A percentile compares a stretch with the other conserved stretches of the same genome.
Evolutionary conservation across 2,329 filamentous ascomycete genomes (phyloP).

Genomic region (Alternaria metachromatica): DNA sequence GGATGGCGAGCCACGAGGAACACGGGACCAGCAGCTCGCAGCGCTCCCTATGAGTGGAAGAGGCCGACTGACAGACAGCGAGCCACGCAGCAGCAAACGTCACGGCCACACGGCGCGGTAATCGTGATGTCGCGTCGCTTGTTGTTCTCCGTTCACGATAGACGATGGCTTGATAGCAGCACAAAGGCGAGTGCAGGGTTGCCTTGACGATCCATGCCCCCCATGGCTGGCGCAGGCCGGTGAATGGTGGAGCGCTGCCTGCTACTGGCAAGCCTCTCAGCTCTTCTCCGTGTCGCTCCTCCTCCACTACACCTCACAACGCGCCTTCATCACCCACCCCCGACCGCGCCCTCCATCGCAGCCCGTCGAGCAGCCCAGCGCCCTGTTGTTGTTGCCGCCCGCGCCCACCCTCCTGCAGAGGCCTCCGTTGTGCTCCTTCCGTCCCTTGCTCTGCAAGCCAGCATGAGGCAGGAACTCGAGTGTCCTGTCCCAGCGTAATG

Average conservation of each 20-base stretch:
- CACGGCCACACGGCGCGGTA: background rate
- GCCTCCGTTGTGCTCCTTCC: constrained; percentile 5
- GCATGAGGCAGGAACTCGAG: constrained; percentile 49
- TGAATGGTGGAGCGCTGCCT: constrained; percentile 26
- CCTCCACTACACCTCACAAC: constrained; percentile 16
- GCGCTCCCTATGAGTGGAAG: background rate
- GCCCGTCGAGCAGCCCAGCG: constrained; percentile 25
- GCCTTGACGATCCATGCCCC: constrained; percentile 21
- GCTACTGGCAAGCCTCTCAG: constrained; percentile 24
- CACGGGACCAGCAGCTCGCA: constrained; percentile 1
- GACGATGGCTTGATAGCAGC: background rate
- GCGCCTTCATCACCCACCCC: constrained; percentile 17
- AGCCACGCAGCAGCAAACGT: constrained; percentile 3
- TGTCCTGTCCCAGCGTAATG: constrained; percentile 49
- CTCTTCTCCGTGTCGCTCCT: constrained; percentile 23
- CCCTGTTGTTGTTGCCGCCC: constrained; percentile 26
- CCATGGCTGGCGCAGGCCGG: constrained; percentile 17
- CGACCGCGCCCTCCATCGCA: constrained; percentile 13
- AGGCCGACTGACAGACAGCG: background rate
- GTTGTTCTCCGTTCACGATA: background rate
- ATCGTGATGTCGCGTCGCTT: background rate
- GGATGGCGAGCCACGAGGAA: background rate
- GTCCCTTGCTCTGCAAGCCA: constrained; percentile 40
- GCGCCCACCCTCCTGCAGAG: background rate
- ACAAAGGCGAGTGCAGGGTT: constrained; percentile 23